These are phyloP conservation scores for Tausonia pullulans DNA, from an alignment of 1,284 basidiomycete species.

Conservation along the genomic window DNA sequence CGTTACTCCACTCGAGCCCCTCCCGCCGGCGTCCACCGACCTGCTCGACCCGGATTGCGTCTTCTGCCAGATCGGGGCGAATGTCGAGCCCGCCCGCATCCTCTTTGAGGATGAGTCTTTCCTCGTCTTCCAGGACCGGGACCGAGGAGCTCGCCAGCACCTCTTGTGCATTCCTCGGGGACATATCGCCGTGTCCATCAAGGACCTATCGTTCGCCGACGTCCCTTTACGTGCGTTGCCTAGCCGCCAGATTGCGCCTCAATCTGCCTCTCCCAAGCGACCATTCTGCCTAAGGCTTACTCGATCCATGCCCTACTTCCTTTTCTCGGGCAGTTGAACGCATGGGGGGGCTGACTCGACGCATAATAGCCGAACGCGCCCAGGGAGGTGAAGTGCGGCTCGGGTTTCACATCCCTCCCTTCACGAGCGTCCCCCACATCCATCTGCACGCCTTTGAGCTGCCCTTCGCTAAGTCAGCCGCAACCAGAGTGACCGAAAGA, in stretches of 20 bases:
- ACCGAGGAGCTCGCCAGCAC: conserved; percentile 4
- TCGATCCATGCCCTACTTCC: no score
- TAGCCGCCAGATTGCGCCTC: no score
- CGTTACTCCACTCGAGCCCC: no score
- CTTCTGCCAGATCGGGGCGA: conserved; percentile 3
- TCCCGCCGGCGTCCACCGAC: background rate
- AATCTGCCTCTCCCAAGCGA: no score
- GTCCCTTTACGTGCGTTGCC: background rate
- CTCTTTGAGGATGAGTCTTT: background rate
- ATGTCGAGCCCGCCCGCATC: background rate
- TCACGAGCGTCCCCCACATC: conserved; percentile 6
- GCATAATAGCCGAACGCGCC: no score
- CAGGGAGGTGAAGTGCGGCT: background rate
- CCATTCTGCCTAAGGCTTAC: no score
- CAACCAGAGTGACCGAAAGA: no score
- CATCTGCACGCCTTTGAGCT: conserved; percentile 14
- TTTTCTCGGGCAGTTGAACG: no score
- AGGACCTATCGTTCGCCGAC: background rate
- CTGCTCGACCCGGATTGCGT: background rate
- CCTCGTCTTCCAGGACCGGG: conserved; percentile 6
- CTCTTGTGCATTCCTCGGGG: conserved; percentile 8
- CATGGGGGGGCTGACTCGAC: no score
- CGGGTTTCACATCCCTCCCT: conserved; percentile 11
- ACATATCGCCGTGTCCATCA: background rate
- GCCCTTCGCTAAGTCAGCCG: background rate